Evolutionary conservation across 208 protist species (phyloP), one percentile per base, ranked within the genome.

Genomic region (Acanthamoeba royreba): DNA sequence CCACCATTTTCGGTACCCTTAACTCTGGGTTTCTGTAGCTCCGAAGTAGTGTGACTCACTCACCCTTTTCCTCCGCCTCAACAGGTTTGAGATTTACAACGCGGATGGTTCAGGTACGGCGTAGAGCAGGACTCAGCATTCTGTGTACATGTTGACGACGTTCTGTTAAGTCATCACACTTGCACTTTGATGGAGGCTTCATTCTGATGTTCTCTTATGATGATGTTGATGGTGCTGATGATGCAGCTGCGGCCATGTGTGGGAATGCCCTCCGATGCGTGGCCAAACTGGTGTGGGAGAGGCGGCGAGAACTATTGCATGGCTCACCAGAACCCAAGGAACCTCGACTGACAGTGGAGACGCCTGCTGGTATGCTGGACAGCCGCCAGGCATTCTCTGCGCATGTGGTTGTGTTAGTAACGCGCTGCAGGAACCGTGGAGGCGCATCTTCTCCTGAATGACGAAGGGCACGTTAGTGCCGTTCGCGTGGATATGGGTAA

Each of bases 81-180:
- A n/a, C 72, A 83, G 72, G 43, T 83, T 83, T 45, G 72, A 83
- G 43, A 38, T 83, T 15, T 83, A 83, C 72, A 83, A 83, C 43
- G 72, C 72, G 19, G 72, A 83, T 19, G 72, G 72, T 33, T 83
- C 63, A 4, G 63, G 63, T 77, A 40, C 58, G 33, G 58, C n/a
- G n/a, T n/a, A n/a, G n/a, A n/a, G n/a, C n/a, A n/a, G n/a, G n/a
- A n/a, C n/a, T n/a, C n/a, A n/a, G n/a, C n/a, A n/a, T n/a, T n/a
- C n/a, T n/a, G n/a, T n/a, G n/a, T n/a, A n/a, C n/a, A n/a, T n/a
- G n/a, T n/a, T n/a, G n/a, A n/a, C n/a, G n/a, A n/a, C n/a, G n/a
- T n/a, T n/a, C n/a, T n/a, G n/a, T n/a, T n/a, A n/a, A n/a, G n/a
- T n/a, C n/a, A n/a, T n/a, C n/a, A n/a, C n/a, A n/a, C n/a, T n/a